Base-by-base conservation (phyloP, 345 rosid species). In the Populus euphratica region DNA sequence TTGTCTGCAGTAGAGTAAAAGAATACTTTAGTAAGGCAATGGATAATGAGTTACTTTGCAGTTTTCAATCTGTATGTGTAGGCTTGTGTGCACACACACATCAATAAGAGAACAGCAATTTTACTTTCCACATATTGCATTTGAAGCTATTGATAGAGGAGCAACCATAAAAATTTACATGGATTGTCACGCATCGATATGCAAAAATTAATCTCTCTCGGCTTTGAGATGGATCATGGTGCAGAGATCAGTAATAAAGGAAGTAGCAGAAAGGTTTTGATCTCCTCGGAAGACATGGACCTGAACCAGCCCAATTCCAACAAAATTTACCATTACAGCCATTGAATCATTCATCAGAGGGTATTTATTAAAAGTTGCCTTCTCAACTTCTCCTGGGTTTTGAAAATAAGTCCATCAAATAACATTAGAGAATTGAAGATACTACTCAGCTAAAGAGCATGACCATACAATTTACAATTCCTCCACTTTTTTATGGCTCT, bases 1-100 rank as follows among this genome's bases (percentile, higher is more conserved):
- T 93, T 83, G 72, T 85, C 99, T 96, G 87, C 74, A 81, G 66
- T 43, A 38, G 65, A 81, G 64, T 62, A 38, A 68, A 44, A 72
- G 56, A 73, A n/a, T 18, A 13, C 52, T 62, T 16, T 43, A 8
- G 44, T 71, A 29, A n/a, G 49, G 67, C 21, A 67, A 29, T 52
- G 62, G 33, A 41, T 27, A 25, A 35, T 69, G 41, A 36, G 68
- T 35, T 68, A 69, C 6, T 8, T 38, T 16, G 56, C 72, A 77
- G 62, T 18, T 68, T 39, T 67, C 71, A 69, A 47, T 25, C 29
- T 21, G 8, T 59, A 29, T 0, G 17, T 44, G 50, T 25, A 59
- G 64, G 29, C 64, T 9, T n/a, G 64, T 23, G 64, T 33, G 16
- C 7, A 68, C 1, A 59, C 64, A 35, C 64, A 35, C 18, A 23